These are phyloP conservation scores for Trichoderma harzianum DNA, from an alignment of 2,329 filamentous ascomycete species.

Conservation along the genomic window DNA sequence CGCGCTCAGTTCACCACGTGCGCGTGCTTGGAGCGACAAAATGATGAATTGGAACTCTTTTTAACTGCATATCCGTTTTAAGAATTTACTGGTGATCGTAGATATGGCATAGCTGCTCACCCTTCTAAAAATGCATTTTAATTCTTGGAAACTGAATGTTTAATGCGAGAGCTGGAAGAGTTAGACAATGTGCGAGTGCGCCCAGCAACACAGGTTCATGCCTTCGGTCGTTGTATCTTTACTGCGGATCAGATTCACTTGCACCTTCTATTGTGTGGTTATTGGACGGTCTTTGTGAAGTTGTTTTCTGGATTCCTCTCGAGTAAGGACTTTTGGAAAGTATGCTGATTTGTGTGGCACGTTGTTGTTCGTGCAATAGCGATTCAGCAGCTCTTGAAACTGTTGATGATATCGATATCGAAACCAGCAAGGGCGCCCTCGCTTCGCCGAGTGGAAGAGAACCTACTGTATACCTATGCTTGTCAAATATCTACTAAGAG, in stretches of 20 bases:
- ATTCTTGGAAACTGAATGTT: conserved; percentile 16
- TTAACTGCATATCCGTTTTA: not conserved
- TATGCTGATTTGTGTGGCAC: not conserved
- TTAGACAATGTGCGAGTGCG: conserved; percentile 24
- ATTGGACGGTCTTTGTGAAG: conserved; percentile 32
- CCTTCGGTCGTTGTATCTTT: conserved; percentile 26
- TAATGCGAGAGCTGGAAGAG: conserved; percentile 15
- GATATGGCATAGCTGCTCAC: not conserved
- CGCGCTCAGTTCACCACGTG: not conserved
- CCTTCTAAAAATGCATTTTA: not conserved
- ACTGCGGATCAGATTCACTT: conserved; percentile 33
- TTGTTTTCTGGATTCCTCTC: conserved; percentile 36
- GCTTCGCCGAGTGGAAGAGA: not conserved
- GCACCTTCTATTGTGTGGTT: conserved; percentile 28
- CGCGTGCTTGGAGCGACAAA: not conserved
- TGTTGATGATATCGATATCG: not conserved
- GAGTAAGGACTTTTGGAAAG: conserved; percentile 20
- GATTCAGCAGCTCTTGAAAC: not conserved
- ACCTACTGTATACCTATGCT: conserved; percentile 18
- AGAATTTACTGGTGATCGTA: not conserved
- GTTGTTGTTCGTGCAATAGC: not conserved
- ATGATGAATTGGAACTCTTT: not conserved
- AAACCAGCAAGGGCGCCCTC: not conserved
- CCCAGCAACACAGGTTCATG: conserved; percentile 26
- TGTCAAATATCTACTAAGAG: conserved; percentile 31